phyloP scores from a whole-genome alignment of 225 moss, liverwort and hornwort species.

The Rhytidiadelphus loreus region DNA sequence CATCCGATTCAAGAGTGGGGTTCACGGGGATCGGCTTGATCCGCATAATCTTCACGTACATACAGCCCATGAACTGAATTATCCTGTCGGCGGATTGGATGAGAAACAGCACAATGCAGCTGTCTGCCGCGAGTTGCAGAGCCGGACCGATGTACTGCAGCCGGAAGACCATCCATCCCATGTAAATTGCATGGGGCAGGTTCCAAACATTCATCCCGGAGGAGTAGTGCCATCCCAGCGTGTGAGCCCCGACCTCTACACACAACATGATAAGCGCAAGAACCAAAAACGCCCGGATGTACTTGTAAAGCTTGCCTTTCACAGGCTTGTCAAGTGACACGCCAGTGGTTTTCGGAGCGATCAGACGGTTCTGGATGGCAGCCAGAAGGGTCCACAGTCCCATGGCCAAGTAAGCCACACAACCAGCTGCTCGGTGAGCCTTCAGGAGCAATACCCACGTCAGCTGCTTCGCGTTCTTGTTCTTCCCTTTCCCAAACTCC shows the following conservation, averaged over 20 bases:
- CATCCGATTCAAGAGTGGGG: constrained; percentile 62
- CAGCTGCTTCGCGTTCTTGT: constrained; percentile 93
- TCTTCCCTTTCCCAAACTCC: constrained; percentile 70
- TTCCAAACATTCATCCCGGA: constrained; percentile 45
- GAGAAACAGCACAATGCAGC: constrained; percentile 83
- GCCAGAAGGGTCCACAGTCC: constrained; percentile 78
- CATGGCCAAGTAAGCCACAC: constrained; percentile 77
- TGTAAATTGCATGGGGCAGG: constrained; percentile 62
- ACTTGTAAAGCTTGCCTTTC: constrained; percentile 72
- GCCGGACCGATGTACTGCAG: constrained; percentile 69
- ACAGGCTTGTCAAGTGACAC: constrained; percentile 54
- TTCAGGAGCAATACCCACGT: constrained; percentile 91
- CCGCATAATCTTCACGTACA: constrained; percentile 64
- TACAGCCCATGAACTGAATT: constrained; percentile 68
- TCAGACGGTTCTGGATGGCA: constrained; percentile 77
- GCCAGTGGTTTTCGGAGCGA: constrained; percentile 44
- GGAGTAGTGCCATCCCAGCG: constrained; percentile 80
- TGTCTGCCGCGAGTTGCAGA: constrained; percentile 72
- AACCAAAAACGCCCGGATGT: constrained; percentile 53
- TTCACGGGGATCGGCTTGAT: constrained; percentile 64
- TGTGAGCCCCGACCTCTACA: constrained; percentile 64
- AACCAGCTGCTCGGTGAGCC: constrained; percentile 90
- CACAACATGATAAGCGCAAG: constrained; percentile 59
- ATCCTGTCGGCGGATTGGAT: constrained; percentile 89
- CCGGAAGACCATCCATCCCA: constrained; percentile 60